Percentiles rank a stretch among this genome's conserved stretches.
Evolutionary conservation across 2,329 filamentous ascomycete species (phyloP).

Genomic region (Nannizziopsis arthrosporioides): DNA sequence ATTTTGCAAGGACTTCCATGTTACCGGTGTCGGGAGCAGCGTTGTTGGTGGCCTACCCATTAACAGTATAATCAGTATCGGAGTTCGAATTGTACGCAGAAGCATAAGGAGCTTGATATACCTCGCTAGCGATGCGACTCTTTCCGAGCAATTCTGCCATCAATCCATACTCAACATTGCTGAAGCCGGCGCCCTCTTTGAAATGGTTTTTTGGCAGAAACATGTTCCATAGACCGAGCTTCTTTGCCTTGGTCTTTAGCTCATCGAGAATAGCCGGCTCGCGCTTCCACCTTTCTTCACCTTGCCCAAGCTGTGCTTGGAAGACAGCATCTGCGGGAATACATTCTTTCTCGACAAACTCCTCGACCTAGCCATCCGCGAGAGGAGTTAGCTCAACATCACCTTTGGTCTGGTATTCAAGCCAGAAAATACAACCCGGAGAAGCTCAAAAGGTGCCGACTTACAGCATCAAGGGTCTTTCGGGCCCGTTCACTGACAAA

Average conservation of each 20-base stretch:
- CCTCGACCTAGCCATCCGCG: slow-evolving; percentile 53
- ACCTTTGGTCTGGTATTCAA: neutral
- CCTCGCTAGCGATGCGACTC: slow-evolving; percentile 67
- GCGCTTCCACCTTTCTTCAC: slow-evolving; percentile 62
- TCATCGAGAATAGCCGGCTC: slow-evolving; percentile 78
- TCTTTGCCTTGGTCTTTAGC: slow-evolving; percentile 70
- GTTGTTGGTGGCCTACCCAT: slow-evolving; percentile 61
- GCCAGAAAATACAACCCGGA: neutral
- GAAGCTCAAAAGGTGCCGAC: slow-evolving; percentile 14
- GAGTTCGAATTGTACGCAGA: slow-evolving; percentile 18
- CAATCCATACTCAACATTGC: slow-evolving; percentile 89
- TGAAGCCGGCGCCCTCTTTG: slow-evolving; percentile 86
- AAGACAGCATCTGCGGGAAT: slow-evolving; percentile 73
- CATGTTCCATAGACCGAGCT: slow-evolving; percentile 93
- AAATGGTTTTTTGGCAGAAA: slow-evolving; percentile 93
- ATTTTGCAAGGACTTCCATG: slow-evolving; percentile 91
- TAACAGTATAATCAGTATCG: neutral
- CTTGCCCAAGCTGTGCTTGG: slow-evolving; percentile 65
- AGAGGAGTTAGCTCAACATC: slow-evolving; percentile 7
- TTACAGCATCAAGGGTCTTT: slow-evolving; percentile 65
- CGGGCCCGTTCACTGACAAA: slow-evolving; percentile 75
- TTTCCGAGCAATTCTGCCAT: slow-evolving; percentile 96
- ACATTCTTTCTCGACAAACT: slow-evolving; percentile 95
- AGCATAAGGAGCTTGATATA: slow-evolving; percentile 15
- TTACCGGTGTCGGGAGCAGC: slow-evolving; percentile 86